Evolutionary conservation across 2,329 filamentous ascomycete genomes (phyloP).

Genomic region (Monilinia fructigena): DNA sequence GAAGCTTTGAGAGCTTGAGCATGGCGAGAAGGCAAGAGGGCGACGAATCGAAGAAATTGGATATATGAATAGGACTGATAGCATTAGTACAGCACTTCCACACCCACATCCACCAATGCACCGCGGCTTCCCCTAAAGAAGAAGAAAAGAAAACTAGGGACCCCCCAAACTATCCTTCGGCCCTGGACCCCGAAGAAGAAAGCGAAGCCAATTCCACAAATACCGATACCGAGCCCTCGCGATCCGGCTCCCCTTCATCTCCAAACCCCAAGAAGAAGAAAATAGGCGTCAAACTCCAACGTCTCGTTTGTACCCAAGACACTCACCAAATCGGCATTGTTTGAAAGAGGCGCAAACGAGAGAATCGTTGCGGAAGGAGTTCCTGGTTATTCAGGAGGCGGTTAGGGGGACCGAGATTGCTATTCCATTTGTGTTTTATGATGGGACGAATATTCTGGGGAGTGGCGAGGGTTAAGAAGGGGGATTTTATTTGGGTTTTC

Average conservation of each 20-base stretch:
- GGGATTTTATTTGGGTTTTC: conserved; percentile 89
- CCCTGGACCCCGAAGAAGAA: conserved; percentile 49
- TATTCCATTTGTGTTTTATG: conserved; percentile 96
- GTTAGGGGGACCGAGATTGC: conserved; percentile 87
- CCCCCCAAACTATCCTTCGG: conserved; percentile 61
- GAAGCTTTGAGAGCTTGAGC: neutral
- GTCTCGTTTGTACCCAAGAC: conserved; percentile 68
- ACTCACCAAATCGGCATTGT: conserved; percentile 71
- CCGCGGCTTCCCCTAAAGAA: conserved; percentile 41
- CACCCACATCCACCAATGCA: conserved; percentile 46
- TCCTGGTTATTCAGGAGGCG: conserved; percentile 75
- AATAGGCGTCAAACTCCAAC: conserved; percentile 63
- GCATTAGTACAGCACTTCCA: conserved; percentile 43
- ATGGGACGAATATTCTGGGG: conserved; percentile 89
- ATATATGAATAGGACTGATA: conserved; percentile 32
- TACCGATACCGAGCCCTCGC: conserved; percentile 41
- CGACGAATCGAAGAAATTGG: neutral
- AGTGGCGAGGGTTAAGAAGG: conserved; percentile 83
- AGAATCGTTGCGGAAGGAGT: conserved; percentile 74
- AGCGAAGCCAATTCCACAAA: conserved; percentile 39
- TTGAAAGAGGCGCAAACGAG: conserved; percentile 76
- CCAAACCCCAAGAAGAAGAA: conserved; percentile 43
- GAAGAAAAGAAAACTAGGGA: conserved; percentile 48
- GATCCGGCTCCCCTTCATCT: conserved; percentile 36
- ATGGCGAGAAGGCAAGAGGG: neutral